Evolutionary conservation across 495 filamentous ascomycete species (phyloP), one percentile per base, ranked within the genome.

Genomic region (Hypoxylon perforatum): DNA sequence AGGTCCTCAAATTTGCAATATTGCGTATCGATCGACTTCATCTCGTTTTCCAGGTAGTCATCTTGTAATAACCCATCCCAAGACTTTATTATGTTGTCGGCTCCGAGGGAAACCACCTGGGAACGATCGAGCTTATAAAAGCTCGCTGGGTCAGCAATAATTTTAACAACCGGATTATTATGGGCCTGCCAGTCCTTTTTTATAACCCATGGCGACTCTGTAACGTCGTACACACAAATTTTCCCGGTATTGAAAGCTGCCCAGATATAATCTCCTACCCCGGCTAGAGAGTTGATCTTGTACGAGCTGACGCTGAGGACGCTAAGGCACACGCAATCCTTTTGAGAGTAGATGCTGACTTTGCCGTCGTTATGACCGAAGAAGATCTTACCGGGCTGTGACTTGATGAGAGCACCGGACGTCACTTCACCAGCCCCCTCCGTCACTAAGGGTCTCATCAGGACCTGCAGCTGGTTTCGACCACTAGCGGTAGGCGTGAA

Each of bases 61-160:
- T 97, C 92, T 73, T 93, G 88, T 35, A 98, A 77, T 78, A 96
- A 89, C 0, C 94, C 95, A 76, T 99, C 95, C 95, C 95, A 99
- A 12, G 92, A 78, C 51, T 91, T 86, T 61, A 98, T 76, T 76
- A 86, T 85, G 71, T 94, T 96, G 74, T 98, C 95, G 3, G 88
- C 88, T 30, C 95, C 95, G 1, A 98, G 81, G 1, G 92, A 94
- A n/a, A 92, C 84, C 19, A 98, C 93, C 69, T 96, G 93, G 39
- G 90, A 80, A 14, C 92, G 87, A 65, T 94, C 93, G 62, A 95
- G 84, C 54, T 88, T 92, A 88, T 93, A 97, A 36, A 93, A 86
- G 75, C 92, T 93, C 47, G 92, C 91, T 4, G 83, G 82, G 74
- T 99, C 95, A 11, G 90, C 86, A 47, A 90, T 79, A 15, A 99